Base-by-base conservation (phyloP, 2,329 filamentous ascomycete genomes). In the Aureobasidium lini region DNA sequence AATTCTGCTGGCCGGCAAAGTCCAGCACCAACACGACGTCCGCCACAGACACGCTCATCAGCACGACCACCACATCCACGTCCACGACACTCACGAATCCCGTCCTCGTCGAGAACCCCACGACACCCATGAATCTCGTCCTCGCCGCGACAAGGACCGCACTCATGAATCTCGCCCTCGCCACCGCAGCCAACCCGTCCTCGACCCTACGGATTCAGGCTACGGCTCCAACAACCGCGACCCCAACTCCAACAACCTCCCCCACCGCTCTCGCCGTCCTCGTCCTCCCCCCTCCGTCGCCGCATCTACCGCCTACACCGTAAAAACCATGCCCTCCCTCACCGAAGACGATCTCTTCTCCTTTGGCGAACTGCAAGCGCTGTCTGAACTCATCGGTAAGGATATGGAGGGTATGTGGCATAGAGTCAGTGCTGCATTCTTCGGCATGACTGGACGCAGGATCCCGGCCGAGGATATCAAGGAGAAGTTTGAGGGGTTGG, bases 391-490 rank as follows among this genome's bases (percentile, higher is more conserved):
- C 28, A 68, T 79, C 40, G 69, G 71, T 56, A 69, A 72, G 47
- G 79, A 79, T 63, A 67, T 73, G 57, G 66, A 70, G 36, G 66
- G 73, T 63, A 73, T 74, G 43, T 82, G 79, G 79, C 62, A 76
- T 13, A 67, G 75, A 5, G 69, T 82, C 2, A 75, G 76, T 48
- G 75, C 73, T 54, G 68, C 70, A 28, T 81, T 81, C 70, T 75
- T 70, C 57, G 77, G 80, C 57, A 74, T 74, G 67, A 82, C 78
- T 1, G 79, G 79, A 2, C 70, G 77, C 42, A 68, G 77, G 31
- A 80, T 82, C 49, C 72, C 90, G 8, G 78, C 82, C 52, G 75
- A 72, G 44, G 86, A 91, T 37, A 78, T 87, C 7, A 76, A 77
- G 49, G 72, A 75, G 15, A 86, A 87, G 67, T 76, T 91, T 13